Evolutionary conservation across 2,329 filamentous ascomycete species (phyloP).

Genomic region (Aquanectria penicillioides): DNA sequence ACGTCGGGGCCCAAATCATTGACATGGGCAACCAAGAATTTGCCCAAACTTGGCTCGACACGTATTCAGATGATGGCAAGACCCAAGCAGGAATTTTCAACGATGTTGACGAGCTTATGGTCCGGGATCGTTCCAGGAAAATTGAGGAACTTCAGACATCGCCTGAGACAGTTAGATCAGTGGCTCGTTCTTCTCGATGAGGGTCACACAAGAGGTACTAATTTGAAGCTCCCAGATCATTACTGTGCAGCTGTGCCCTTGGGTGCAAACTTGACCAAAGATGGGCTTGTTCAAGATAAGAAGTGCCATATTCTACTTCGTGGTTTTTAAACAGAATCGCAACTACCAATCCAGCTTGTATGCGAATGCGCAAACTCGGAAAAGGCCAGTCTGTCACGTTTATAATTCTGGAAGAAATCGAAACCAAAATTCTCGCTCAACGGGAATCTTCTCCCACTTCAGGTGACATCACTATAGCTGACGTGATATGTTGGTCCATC

Average conservation of each 20-base stretch:
- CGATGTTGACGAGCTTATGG: constrained; percentile 62
- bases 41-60: constrained; percentile 61
- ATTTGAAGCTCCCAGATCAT: constrained; percentile 67
- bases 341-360: constrained; percentile 61
- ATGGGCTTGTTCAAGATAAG: constrained; percentile 74
- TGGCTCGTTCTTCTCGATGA: constrained; percentile 78
- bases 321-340: too few species aligned
- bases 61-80: background rate
- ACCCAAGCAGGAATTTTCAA: constrained; percentile 63
- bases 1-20: constrained; percentile 76
- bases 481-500: constrained; percentile 71
- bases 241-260: constrained; percentile 75
- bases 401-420: constrained; percentile 67
- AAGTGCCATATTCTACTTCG: background rate
- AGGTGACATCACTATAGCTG: constrained; percentile 53
- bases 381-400: constrained; percentile 73
- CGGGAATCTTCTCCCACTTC: background rate
- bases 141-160: constrained; percentile 65
- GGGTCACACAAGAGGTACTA: constrained; percentile 75
- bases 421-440: constrained; percentile 56
- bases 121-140: constrained; percentile 59
- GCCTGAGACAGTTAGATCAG: constrained; percentile 60
- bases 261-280: constrained; percentile 72
- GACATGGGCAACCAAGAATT: constrained; percentile 68
- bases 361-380: constrained; percentile 76